These are phyloP conservation scores for Rubroboletus satanas DNA, from an alignment of 768 basidiomycete species.

Conservation along the genomic window DNA sequence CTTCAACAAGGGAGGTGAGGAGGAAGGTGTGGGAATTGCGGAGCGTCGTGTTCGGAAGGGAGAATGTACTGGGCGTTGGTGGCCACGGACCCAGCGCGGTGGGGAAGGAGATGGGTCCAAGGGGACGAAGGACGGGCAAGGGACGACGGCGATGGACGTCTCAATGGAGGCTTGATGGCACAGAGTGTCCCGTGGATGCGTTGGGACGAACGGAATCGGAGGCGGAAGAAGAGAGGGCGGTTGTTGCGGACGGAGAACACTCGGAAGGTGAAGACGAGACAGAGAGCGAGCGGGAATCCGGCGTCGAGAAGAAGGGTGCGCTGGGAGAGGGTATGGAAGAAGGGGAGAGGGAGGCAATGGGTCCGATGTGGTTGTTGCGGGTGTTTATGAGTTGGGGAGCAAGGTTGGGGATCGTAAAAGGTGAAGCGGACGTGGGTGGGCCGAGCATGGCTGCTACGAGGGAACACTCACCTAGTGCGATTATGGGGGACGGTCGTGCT, in stretches of 20 bases:
- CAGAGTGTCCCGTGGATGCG: slow-evolving; percentile 58
- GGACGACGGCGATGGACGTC: slow-evolving; percentile 36
- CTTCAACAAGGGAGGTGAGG: slow-evolving; percentile 55
- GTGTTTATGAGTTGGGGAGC: slow-evolving; percentile 78
- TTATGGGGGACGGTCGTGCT: background rate
- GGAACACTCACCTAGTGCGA: slow-evolving; percentile 15
- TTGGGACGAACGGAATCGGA: slow-evolving; percentile 73
- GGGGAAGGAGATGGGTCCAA: slow-evolving; percentile 41
- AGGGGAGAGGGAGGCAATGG: slow-evolving; percentile 55
- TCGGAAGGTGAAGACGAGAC: slow-evolving; percentile 29
- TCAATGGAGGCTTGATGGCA: slow-evolving; percentile 69
- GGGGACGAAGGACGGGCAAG: slow-evolving; percentile 36
- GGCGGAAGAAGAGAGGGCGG: slow-evolving; percentile 62
- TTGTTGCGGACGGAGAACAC: slow-evolving; percentile 28
- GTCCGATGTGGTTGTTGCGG: slow-evolving; percentile 72
- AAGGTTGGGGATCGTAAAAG: slow-evolving; percentile 47
- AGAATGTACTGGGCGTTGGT: slow-evolving; percentile 38
- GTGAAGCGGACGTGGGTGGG: slow-evolving; percentile 20
- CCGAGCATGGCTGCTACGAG: slow-evolving; percentile 12
- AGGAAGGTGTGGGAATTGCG: slow-evolving; percentile 62
- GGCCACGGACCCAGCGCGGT: slow-evolving; percentile 41
- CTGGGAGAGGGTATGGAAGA: slow-evolving; percentile 23
- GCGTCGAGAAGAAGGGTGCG: slow-evolving; percentile 12
- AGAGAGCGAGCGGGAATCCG: slow-evolving; percentile 28
- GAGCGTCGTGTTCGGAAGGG: slow-evolving; percentile 67